Evolutionary conservation across 208 protist genomes (phyloP), one percentile per base, ranked within the genome.

Genomic region (Wallacemonas sp.): DNA sequence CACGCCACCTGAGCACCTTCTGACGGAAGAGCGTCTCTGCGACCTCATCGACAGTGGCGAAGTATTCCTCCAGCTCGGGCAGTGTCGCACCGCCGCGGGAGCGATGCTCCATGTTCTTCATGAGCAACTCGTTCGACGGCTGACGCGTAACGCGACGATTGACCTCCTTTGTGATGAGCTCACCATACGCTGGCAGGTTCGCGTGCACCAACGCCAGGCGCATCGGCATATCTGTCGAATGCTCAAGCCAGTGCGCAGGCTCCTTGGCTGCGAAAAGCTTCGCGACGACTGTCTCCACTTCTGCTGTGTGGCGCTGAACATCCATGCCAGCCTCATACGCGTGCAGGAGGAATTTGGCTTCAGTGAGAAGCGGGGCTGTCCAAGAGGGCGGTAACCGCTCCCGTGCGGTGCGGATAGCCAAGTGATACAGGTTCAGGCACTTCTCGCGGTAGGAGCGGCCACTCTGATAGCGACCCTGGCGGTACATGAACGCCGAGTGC

Each of bases 381-480:
- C 90, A 95, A 45, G 90, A 93, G 17, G 77, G 63, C 6, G 90
- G 90, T 2, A 95, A 75, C 21, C 87, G 78, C 71, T 95, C 90
- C 48, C 66, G 71, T 52, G 90, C 90, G 2, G 75, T 89, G 59
- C 90, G 82, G 22, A 93, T 72, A 19, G 90, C 90, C 33, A 92
- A 21, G 63, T 91, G 87, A 68, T 92, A 92, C 34, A 95, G 68
- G 46, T 89, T 90, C 21, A 95, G 52, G 69, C 83, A 85, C 73
- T 93, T 92, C 10, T 92, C 78, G 2, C 73, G 52, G 75, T 93
- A 92, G 33, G 76, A 79, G 13, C 79, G 68, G 52, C 65, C 74
- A 15, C 79, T 92, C 53, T 87, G 75, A 62, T 83, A 93, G 63
- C 86, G 86, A 3, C 90, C 90, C 58, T 89, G 70, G 13, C 90